Conservation (phyloP, 2,329 filamentous ascomycete genomes). For the Celoporthe dispersa region DNA sequence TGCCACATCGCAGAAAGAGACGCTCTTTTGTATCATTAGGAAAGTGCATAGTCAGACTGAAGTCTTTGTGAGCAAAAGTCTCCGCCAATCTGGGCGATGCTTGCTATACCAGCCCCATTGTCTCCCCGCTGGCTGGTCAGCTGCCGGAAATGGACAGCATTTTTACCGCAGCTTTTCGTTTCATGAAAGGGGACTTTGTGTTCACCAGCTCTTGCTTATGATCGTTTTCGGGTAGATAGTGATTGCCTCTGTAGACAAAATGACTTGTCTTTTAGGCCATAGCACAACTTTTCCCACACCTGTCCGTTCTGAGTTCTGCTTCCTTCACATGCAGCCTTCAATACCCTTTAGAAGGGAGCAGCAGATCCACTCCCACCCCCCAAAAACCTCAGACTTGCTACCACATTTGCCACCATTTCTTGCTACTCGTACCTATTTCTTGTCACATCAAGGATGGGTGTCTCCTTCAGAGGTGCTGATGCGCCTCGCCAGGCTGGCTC, state of each 20-base stretch:
- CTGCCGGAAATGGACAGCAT: conserved; percentile 14
- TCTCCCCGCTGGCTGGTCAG: background rate
- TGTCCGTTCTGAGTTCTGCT: background rate
- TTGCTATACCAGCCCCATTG: background rate
- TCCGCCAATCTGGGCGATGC: too few relatives aligned
- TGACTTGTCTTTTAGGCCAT: conserved; percentile 10
- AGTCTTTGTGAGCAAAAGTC: background rate
- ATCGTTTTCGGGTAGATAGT: conserved; percentile 4
- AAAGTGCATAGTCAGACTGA: background rate
- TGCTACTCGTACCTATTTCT: too few relatives aligned
- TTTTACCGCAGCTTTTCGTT: background rate
- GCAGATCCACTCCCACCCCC: background rate
- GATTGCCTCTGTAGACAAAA: background rate
- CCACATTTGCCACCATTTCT: background rate
- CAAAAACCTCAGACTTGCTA: background rate
- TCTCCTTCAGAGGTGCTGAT: background rate
- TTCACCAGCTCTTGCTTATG: background rate
- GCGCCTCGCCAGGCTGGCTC: background rate
- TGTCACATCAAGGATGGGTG: conserved; percentile 1
- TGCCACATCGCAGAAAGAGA: background rate
- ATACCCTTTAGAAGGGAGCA: background rate
- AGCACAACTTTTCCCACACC: background rate
- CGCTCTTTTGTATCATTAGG: background rate
- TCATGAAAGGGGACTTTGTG: background rate
- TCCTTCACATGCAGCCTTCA: background rate